Conservation (phyloP, 306 rosid species). For the Casuarina glauca region DNA sequence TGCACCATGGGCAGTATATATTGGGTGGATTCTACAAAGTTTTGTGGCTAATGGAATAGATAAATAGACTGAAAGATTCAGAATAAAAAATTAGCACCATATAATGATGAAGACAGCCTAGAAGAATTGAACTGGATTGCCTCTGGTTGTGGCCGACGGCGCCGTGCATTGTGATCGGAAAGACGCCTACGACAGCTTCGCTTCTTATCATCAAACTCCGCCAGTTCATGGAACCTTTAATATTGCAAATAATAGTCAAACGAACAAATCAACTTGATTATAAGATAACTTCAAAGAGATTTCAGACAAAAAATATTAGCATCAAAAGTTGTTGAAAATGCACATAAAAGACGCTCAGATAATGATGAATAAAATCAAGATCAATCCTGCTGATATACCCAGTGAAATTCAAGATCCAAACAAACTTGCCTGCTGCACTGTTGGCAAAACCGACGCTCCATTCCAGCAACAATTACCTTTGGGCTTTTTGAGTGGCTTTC, state of each 20-base stretch:
- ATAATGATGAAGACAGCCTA: conserved; percentile 54
- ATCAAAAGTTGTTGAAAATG: neutral
- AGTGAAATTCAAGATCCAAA: conserved; percentile 12
- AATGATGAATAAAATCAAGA: neutral
- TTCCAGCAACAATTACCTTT: conserved; percentile 62
- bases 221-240: conserved; percentile 80
- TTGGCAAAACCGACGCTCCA: conserved; percentile 91
- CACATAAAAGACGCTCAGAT: neutral
- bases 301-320: neutral
- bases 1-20: neutral
- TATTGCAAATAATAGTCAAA: conserved; percentile 27
- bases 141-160: conserved; percentile 78
- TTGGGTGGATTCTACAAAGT: neutral
- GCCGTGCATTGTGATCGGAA: conserved; percentile 97
- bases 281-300: neutral
- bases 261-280: conserved; percentile 12
- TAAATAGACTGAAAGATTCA: neutral
- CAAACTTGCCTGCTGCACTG: conserved; percentile 86
- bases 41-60: neutral
- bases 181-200: conserved; percentile 96
- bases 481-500: conserved; percentile 83
- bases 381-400: neutral
- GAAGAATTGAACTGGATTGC: conserved; percentile 49
- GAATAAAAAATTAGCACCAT: conserved; percentile 36
- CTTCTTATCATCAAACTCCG: conserved; percentile 87